Evolutionary conservation across 345 rosid species (phyloP).

Genomic region (Viola odorata): DNA sequence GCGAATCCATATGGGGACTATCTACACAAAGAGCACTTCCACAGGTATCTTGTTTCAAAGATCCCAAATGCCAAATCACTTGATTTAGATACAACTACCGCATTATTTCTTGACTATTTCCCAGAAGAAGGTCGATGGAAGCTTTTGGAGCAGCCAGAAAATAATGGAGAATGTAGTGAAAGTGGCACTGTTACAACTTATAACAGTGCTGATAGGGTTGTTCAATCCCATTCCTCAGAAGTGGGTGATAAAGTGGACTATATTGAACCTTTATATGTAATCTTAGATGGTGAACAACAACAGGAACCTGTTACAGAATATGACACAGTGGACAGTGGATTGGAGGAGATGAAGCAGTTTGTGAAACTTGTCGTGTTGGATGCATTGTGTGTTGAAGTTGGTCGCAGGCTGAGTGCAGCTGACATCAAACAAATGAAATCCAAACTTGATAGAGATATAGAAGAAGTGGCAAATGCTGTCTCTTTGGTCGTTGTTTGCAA

Average conservation of each 20-base stretch:
- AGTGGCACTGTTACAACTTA: conserved; percentile 21
- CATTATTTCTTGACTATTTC: conserved; percentile 73
- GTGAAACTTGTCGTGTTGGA: conserved; percentile 56
- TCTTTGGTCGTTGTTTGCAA: conserved; percentile 44
- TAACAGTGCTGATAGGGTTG: conserved; percentile 21
- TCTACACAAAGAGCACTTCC: conserved; percentile 31
- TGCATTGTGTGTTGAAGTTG: conserved; percentile 67
- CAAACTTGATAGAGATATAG: conserved; percentile 54
- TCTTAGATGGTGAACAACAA: conserved; percentile 49
- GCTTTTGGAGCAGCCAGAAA: conserved; percentile 64
- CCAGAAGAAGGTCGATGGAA: conserved; percentile 94
- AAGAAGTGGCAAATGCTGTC: conserved; percentile 61
- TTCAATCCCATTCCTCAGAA: conserved; percentile 20
- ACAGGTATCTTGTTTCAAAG: conserved; percentile 41
- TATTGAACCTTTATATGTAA: conserved; percentile 65
- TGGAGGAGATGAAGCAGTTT: conserved; percentile 45
- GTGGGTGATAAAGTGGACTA: conserved; percentile 28
- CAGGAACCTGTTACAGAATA: conserved; percentile 34
- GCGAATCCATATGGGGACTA: conserved; percentile 30
- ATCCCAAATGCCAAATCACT: conserved; percentile 39
- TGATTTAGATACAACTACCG: conserved; percentile 66
- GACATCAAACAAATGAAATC: conserved; percentile 52
- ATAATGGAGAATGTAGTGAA: conserved; percentile 24
- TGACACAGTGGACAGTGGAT: conserved; percentile 24
- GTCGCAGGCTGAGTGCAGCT: conserved; percentile 53